phyloP scores from a whole-genome alignment of 768 basidiomycete species.

The Hygrophorus russula region DNA sequence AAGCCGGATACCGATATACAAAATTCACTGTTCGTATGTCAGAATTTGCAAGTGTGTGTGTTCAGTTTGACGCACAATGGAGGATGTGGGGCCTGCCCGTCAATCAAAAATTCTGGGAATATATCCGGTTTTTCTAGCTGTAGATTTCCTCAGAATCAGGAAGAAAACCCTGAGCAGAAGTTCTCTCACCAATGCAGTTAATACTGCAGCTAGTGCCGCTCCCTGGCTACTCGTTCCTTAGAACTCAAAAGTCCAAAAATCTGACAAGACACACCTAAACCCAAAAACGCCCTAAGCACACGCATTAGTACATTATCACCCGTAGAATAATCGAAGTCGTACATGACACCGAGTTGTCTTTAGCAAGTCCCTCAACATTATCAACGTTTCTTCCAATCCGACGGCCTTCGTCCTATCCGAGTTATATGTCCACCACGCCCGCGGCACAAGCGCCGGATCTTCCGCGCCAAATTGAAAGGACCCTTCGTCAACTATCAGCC shows the following conservation, averaged over 20 bases:
- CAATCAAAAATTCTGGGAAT: conserved; percentile 43
- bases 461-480: conserved; percentile 22
- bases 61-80: conserved; percentile 43
- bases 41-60: background rate
- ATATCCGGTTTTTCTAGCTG: conserved; percentile 30
- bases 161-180: background rate
- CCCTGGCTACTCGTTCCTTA: conserved; percentile 45
- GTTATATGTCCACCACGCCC: conserved; percentile 65
- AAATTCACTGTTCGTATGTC: conserved; percentile 37
- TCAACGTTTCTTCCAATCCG: conserved; percentile 51
- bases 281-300: conserved; percentile 59
- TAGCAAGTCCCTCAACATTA: conserved; percentile 44
- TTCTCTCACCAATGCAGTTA: conserved; percentile 53
- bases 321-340: conserved; percentile 15
- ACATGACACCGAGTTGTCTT: conserved; percentile 56
- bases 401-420: conserved; percentile 34
- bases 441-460: conserved; percentile 22
- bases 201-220: conserved; percentile 60
- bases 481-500: conserved; percentile 20
- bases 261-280: conserved; percentile 42
- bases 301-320: conserved; percentile 1
- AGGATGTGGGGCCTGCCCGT: conserved; percentile 61
- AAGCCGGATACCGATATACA: conserved; percentile 74
- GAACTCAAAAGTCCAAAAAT: background rate
- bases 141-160: background rate